A percentile compares a stretch with the other conserved stretches of the same genome.
These are phyloP conservation scores for Melampsora larici-populina DNA, from an alignment of 1,284 basidiomycete genomes.

Conservation along the genomic window DNA sequence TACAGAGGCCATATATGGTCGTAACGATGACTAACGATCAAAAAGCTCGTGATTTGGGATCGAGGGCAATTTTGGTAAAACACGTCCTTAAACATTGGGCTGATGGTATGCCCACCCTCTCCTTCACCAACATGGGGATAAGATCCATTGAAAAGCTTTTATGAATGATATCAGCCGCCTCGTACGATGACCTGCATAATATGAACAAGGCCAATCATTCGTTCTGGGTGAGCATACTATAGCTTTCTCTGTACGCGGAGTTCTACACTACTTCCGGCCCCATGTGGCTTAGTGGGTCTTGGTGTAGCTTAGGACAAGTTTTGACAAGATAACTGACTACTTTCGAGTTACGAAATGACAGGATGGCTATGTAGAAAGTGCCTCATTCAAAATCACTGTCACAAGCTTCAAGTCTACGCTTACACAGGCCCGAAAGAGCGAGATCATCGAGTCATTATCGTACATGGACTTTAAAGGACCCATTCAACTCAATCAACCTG, in stretches of 20 bases:
- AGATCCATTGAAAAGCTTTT: too few species aligned
- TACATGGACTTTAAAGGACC: slow-evolving; percentile 81
- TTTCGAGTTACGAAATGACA: neutral
- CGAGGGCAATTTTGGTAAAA: slow-evolving; percentile 32
- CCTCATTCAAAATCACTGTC: slow-evolving; percentile 77
- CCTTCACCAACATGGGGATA: neutral
- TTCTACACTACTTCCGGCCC: neutral
- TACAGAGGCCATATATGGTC: slow-evolving; percentile 36
- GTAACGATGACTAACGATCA: slow-evolving; percentile 25
- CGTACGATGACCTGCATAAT: slow-evolving; percentile 23
- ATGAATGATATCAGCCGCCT: slow-evolving; percentile 2
- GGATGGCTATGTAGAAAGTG: neutral
- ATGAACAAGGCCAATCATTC: slow-evolving; percentile 19
- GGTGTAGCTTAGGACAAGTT: too few species aligned
- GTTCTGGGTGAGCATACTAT: slow-evolving; percentile 23
- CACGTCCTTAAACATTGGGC: slow-evolving; percentile 37
- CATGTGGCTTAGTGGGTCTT: too few species aligned
- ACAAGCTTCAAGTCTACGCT: slow-evolving; percentile 73
- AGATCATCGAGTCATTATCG: slow-evolving; percentile 73
- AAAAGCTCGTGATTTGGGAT: slow-evolving; percentile 26
- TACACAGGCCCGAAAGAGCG: slow-evolving; percentile 57
- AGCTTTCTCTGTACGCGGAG: neutral
- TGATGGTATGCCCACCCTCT: slow-evolving; percentile 10
- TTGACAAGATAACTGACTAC: neutral
- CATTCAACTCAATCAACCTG: slow-evolving; percentile 77